phyloP scores from a whole-genome alignment of 2,329 filamentous ascomycete species.

The Fusarium falciforme region DNA sequence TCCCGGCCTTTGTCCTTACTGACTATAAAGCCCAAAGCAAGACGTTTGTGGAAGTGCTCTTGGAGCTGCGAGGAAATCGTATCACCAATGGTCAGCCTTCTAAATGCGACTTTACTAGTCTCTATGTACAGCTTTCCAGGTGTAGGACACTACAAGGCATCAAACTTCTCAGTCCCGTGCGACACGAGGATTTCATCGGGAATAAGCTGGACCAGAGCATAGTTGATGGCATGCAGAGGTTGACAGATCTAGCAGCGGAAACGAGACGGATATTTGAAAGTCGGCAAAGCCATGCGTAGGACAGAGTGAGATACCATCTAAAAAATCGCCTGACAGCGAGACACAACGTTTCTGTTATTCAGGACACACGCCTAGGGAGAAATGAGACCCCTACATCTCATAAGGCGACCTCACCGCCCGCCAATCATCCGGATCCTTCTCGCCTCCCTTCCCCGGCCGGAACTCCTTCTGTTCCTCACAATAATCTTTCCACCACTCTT shows the following conservation, averaged over 20 bases:
- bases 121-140: constrained; percentile 10
- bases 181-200: constrained; percentile 6
- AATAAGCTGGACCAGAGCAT: constrained; percentile 13
- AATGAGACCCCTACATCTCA: too few relatives aligned
- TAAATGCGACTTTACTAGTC: constrained; percentile 1
- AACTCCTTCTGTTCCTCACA: too few relatives aligned
- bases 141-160: constrained; percentile 5
- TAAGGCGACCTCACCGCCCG: too few relatives aligned
- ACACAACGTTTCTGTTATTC: too few relatives aligned
- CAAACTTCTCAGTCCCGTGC: constrained; percentile 1
- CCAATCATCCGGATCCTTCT: too few relatives aligned
- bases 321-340: too few relatives aligned
- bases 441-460: too few relatives aligned
- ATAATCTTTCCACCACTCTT: too few relatives aligned
- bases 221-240: constrained; percentile 10
- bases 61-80: constrained; percentile 12
- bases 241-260: constrained; percentile 6
- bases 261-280: background rate
- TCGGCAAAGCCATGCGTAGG: too few relatives aligned
- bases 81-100: constrained; percentile 8
- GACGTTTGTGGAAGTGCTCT: background rate
- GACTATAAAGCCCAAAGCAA: constrained; percentile 1
- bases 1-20: background rate
- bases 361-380: too few relatives aligned
- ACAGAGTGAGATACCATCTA: too few relatives aligned